Base-by-base conservation (phyloP, 371 early-diverging fungal genomes). In the Mortierella sp. region DNA sequence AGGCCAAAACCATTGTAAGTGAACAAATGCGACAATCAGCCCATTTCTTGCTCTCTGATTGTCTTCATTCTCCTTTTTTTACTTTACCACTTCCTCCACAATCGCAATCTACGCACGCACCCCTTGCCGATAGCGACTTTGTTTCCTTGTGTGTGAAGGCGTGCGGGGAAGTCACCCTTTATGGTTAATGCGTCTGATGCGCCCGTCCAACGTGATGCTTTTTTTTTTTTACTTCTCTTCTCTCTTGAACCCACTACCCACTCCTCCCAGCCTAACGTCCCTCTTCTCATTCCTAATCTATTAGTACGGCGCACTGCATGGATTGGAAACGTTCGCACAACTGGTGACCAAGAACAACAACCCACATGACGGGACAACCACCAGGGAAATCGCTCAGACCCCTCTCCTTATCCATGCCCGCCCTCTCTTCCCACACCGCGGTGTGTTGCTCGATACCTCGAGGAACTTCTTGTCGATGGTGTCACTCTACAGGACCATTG, bases 291-390 rank as follows among this genome's bases (percentile, higher is more conserved):
- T 1, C 34, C 10, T 21, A 2, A 5, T 44, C 19, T 0, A 14
- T 24, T 79, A 82, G 82, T 96, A 91, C 87, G 96, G 96, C 4
- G 93, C 95, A 5, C 70, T 96, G 73, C 94, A 92, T 48, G 96
- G 93, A 21, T 79, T 96, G 13, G 95, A 94, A 74, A 95, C 96
- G 0, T 93, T 95, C 78, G 88, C 94, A 40, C 96, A 96, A 77
- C 80, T 96, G 48, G 83, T 95, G 48, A 86, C 69, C n/a, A 76
- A 87, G 72, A 73, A 79, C n/a, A 75, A 87, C 72, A 73, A 79
- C 43, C 59, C 79, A 37, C 71, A 79, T 53, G 77, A 79, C 46
- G 74, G 48, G 10, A 74, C 73, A 9, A 79, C 43, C 43, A 40
- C 43, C 43, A 40, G 71, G 70, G 78, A 81, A 37, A 78, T 81